Conservation (phyloP, 441 rosid genomes). For the Syzygium malaccense region DNA sequence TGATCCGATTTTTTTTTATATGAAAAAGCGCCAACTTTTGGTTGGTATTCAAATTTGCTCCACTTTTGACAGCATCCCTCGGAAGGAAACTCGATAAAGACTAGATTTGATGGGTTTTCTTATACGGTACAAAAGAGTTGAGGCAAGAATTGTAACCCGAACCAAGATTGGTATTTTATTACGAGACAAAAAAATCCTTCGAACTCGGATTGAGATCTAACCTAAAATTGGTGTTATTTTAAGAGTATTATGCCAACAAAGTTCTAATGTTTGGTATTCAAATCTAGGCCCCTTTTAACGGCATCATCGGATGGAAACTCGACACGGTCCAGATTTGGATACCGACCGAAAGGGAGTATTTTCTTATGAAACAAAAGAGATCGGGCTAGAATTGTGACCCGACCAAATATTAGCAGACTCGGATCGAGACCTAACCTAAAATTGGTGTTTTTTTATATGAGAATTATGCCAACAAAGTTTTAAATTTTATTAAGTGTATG, state of each 20-base stretch:
- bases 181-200: rapidly evolving
- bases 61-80: not conserved
- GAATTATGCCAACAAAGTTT: not conserved
- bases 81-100: not conserved
- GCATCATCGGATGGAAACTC: not conserved
- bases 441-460: not conserved
- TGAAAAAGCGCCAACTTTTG: not conserved
- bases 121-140: not conserved
- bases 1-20: not conserved
- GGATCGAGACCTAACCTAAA: not conserved
- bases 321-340: not conserved
- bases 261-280: not conserved
- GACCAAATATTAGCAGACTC: not conserved
- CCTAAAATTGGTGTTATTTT: not conserved
- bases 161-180: not conserved
- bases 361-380: not conserved
- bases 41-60: not conserved
- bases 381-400: rapidly evolving
- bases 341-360: rapidly evolving
- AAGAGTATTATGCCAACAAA: not conserved
- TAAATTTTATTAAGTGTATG: not conserved
- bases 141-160: not conserved
- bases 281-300: not conserved
- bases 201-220: rapidly evolving
- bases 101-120: not conserved